These are phyloP conservation scores for Cucurbita maxima DNA, from an alignment of 306 rosid genomes.

Conservation along the genomic window DNA sequence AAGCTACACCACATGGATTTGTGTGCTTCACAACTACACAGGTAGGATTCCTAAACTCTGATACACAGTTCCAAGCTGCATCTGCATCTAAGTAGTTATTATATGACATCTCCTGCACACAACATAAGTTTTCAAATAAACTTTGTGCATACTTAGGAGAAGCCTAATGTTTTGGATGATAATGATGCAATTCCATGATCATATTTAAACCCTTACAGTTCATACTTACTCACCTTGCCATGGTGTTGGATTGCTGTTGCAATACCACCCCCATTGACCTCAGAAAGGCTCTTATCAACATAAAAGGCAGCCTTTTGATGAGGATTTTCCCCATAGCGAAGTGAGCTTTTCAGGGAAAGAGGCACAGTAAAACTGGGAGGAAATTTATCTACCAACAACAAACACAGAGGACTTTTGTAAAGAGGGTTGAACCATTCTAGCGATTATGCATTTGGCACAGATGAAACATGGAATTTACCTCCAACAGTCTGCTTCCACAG, in stretches of 20 bases:
- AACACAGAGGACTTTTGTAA: constrained; percentile 1
- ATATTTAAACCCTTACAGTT: neutral
- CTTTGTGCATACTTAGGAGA: neutral
- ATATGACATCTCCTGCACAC: constrained; percentile 78
- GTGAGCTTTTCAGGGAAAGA: constrained; percentile 44
- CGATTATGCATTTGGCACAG: neutral
- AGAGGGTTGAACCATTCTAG: neutral
- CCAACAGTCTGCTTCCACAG: constrained; percentile 74
- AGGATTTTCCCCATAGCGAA: constrained; percentile 95
- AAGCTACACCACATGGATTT: constrained; percentile 93
- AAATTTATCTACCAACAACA: constrained; percentile 44
- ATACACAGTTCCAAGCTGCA: constrained; percentile 95
- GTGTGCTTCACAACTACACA: constrained; percentile 91
- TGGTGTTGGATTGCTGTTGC: constrained; percentile 88
- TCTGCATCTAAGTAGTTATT: constrained; percentile 91
- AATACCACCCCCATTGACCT: constrained; percentile 78
- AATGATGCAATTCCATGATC: neutral
- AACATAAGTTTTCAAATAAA: neutral
- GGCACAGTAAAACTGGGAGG: constrained; percentile 74
- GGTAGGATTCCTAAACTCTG: constrained; percentile 61
- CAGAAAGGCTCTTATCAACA: constrained; percentile 66
- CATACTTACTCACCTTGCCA: constrained; percentile 48
- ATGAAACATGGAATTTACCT: constrained; percentile 25
- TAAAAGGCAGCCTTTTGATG: constrained; percentile 83
- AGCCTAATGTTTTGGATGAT: neutral